A percentile compares a stretch with the other conserved stretches of the same genome.
These are phyloP conservation scores for Tolypocladium pustulatum DNA, from an alignment of 2,329 filamentous ascomycete genomes.

Conservation along the genomic window DNA sequence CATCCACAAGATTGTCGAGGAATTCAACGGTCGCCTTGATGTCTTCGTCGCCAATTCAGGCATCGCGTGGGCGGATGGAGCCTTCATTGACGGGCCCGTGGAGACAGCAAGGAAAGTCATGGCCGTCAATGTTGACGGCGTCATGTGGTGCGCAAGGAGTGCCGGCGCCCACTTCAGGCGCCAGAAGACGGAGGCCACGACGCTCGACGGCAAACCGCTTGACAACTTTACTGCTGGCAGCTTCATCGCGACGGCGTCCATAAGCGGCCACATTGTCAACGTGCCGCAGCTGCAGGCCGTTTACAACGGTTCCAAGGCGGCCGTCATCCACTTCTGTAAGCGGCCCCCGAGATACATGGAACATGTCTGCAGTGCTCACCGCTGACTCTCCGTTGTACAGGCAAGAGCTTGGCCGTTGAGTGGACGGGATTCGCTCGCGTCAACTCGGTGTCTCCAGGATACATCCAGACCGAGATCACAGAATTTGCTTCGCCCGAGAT, in stretches of 20 bases:
- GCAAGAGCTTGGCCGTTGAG: constrained; percentile 61
- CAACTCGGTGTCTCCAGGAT: constrained; percentile 65
- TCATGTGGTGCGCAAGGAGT: constrained; percentile 65
- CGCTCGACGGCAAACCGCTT: constrained; percentile 49
- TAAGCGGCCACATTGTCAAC: constrained; percentile 70
- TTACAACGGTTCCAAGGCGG: constrained; percentile 66
- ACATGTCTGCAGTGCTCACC: neutral
- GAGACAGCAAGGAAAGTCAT: constrained; percentile 59
- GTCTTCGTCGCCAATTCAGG: constrained; percentile 73
- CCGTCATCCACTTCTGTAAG: constrained; percentile 46
- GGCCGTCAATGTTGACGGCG: constrained; percentile 62
- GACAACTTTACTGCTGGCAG: constrained; percentile 52
- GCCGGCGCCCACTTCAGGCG: constrained; percentile 60
- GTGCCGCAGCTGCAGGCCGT: constrained; percentile 64
- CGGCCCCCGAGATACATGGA: neutral
- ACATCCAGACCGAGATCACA: constrained; percentile 65
- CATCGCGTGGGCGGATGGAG: constrained; percentile 60
- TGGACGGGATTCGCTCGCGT: constrained; percentile 66
- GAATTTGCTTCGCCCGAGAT: constrained; percentile 53
- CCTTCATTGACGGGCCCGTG: constrained; percentile 54
- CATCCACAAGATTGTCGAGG: constrained; percentile 42
- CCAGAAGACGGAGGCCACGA: constrained; percentile 58
- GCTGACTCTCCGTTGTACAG: neutral
- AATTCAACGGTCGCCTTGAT: constrained; percentile 67
- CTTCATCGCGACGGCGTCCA: constrained; percentile 70